phyloP scores from a whole-genome alignment of 306 rosid species.

The Echinosophora koreensis region DNA sequence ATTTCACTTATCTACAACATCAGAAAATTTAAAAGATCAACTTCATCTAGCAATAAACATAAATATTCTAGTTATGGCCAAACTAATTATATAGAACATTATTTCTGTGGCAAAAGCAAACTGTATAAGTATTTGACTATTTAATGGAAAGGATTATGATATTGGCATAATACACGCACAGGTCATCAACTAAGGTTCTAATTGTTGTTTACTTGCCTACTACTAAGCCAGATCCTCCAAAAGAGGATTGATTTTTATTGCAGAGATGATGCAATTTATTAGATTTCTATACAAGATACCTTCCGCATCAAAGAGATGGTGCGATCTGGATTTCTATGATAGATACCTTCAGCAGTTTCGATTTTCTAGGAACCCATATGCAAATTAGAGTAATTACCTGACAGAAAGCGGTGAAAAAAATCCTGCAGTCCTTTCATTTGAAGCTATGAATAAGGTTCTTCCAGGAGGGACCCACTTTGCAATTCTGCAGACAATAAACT shows the following conservation, averaged over 20 bases:
- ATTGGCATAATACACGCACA: not conserved
- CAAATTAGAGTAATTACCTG: slow-evolving; percentile 61
- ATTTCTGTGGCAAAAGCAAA: not conserved
- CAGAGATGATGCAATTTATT: not conserved
- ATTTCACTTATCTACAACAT: not conserved
- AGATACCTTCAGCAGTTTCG: slow-evolving; percentile 26
- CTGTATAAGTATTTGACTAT: not conserved
- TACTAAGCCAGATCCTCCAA: slow-evolving; percentile 5
- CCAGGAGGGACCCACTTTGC: slow-evolving; percentile 90
- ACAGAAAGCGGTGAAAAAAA: slow-evolving; percentile 87
- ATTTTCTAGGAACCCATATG: not conserved
- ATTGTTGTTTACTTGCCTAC: not conserved
- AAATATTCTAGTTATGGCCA: slow-evolving; percentile 12
- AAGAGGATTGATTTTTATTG: not conserved
- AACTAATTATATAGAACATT: slow-evolving; percentile 1
- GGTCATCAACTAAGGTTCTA: not conserved
- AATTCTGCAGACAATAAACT: slow-evolving; percentile 80
- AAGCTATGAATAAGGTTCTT: slow-evolving; percentile 87
- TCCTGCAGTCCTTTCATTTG: slow-evolving; percentile 92
- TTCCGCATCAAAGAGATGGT: not conserved
- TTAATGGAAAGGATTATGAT: not conserved
- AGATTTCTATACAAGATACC: not conserved
- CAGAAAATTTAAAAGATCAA: not conserved
- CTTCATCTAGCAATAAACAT: slow-evolving; percentile 10
- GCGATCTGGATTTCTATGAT: not conserved